Evolutionary conservation across 2,329 filamentous ascomycete species (phyloP).

Genomic region (Reticulascus tulasneorum): DNA sequence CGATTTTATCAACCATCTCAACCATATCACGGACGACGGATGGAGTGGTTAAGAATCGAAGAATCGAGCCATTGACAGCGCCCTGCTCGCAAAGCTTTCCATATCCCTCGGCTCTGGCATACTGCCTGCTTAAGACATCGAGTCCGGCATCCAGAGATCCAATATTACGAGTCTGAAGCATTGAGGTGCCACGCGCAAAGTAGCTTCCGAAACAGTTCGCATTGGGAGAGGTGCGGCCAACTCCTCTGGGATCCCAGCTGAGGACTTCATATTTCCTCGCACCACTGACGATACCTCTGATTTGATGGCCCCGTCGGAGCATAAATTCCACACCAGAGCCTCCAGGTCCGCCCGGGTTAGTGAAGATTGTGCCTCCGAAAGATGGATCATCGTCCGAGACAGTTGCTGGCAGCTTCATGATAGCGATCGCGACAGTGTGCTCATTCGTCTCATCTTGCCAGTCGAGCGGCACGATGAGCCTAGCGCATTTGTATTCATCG

Average conservation of each 20-base stretch:
- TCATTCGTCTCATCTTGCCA: conserved; percentile 26
- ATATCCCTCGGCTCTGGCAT: conserved; percentile 15
- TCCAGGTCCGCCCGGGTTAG: conserved; percentile 43
- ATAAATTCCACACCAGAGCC: conserved; percentile 31
- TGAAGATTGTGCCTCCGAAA: conserved; percentile 38
- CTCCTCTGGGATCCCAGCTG: conserved; percentile 41
- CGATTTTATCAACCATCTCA: conserved; percentile 37
- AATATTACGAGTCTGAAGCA: conserved; percentile 26
- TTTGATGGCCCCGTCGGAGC: conserved; percentile 17
- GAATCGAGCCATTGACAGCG: conserved; percentile 22
- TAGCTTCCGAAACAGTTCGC: conserved; percentile 33
- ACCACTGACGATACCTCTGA: conserved; percentile 24
- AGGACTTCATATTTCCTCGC: conserved; percentile 35
- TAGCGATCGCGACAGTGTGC: conserved; percentile 32
- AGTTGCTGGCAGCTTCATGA: conserved; percentile 34
- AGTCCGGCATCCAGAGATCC: conserved; percentile 18
- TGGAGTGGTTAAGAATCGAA: conserved; percentile 30
- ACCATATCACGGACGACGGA: conserved; percentile 40
- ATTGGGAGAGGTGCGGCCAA: conserved; percentile 30
- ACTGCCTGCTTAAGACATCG: conserved; percentile 6
- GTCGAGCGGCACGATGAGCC: conserved; percentile 39
- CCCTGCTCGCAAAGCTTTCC: conserved; percentile 23
- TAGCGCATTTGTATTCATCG: conserved; percentile 32
- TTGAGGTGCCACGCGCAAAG: conserved; percentile 23
- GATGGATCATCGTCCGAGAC: conserved; percentile 31